Evolutionary conservation across 306 rosid genomes (phyloP).

Genomic region (Glycyrrhiza uralensis): DNA sequence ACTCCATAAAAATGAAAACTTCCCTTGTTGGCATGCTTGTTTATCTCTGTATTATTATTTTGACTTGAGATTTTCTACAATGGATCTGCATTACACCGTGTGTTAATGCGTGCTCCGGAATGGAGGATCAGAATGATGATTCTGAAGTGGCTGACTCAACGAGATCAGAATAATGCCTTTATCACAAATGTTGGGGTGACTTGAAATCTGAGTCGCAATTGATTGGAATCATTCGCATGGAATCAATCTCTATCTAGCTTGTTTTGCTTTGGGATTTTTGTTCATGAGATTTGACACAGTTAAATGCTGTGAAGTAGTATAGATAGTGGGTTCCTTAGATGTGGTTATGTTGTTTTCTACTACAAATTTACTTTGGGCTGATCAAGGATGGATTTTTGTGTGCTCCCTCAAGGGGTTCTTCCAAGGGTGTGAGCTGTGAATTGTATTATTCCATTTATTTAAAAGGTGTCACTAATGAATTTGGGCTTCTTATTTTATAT

Average conservation of each 20-base stretch:
- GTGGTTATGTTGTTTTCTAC: not conserved
- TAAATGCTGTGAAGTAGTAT: not conserved
- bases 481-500: not conserved
- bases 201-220: not conserved
- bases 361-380: not conserved
- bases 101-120: too few relatives aligned
- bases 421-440: not conserved
- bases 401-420: not conserved
- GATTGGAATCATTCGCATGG: not conserved
- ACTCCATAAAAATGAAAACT: not conserved
- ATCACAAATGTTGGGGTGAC: not conserved
- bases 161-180: not conserved
- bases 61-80: not conserved
- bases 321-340: not conserved
- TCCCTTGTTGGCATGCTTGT: not conserved
- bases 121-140: not conserved
- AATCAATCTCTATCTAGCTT: not conserved
- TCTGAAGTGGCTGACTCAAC: not conserved
- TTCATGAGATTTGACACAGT: not conserved
- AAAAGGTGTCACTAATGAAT: not conserved
- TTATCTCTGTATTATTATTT: not conserved
- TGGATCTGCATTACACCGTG: constrained; percentile 16
- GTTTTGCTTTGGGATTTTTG: not conserved
- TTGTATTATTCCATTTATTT: not conserved
- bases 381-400: not conserved